These are phyloP conservation scores for Diaporthe amygdali DNA, from an alignment of 2,329 filamentous ascomycete genomes.

Conservation along the genomic window DNA sequence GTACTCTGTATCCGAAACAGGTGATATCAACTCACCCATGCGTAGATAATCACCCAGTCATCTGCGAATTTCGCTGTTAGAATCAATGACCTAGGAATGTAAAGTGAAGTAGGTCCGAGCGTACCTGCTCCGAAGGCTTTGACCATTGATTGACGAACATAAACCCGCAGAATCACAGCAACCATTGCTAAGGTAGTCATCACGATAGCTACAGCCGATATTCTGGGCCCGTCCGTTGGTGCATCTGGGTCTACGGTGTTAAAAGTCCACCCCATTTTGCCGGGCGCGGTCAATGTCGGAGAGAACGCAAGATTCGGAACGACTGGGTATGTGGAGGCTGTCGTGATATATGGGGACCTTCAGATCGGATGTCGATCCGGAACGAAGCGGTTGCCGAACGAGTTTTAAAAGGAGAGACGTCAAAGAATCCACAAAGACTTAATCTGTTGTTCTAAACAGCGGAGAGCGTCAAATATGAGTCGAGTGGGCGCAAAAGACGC, in stretches of 20 bases:
- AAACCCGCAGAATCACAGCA: slow-evolving; percentile 37
- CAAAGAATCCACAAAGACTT: neutral
- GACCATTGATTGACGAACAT: slow-evolving; percentile 39
- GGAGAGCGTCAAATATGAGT: slow-evolving; percentile 10
- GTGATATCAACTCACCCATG: slow-evolving; percentile 33
- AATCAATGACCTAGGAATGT: neutral
- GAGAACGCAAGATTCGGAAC: neutral
- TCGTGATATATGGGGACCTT: neutral
- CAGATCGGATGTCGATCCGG: neutral
- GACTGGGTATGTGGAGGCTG: neutral
- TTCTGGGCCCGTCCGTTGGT: slow-evolving; percentile 39
- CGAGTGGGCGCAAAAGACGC: neutral
- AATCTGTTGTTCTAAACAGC: neutral
- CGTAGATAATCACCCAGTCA: slow-evolving; percentile 37
- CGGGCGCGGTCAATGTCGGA: neutral
- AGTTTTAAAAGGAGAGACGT: neutral
- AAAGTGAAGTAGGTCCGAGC: neutral
- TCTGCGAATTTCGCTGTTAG: slow-evolving; percentile 26
- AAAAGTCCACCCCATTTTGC: slow-evolving; percentile 42
- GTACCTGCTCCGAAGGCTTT: slow-evolving; percentile 41
- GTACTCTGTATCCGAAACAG: neutral
- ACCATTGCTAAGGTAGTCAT: slow-evolving; percentile 39
- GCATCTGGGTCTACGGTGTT: slow-evolving; percentile 38
- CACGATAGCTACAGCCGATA: slow-evolving; percentile 34
- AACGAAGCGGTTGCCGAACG: neutral